Percentiles rank a stretch among this genome's conserved stretches.
phyloP scores from a whole-genome alignment of 495 filamentous ascomycete species.

The Pseudoneurospora amorphoporcata region DNA sequence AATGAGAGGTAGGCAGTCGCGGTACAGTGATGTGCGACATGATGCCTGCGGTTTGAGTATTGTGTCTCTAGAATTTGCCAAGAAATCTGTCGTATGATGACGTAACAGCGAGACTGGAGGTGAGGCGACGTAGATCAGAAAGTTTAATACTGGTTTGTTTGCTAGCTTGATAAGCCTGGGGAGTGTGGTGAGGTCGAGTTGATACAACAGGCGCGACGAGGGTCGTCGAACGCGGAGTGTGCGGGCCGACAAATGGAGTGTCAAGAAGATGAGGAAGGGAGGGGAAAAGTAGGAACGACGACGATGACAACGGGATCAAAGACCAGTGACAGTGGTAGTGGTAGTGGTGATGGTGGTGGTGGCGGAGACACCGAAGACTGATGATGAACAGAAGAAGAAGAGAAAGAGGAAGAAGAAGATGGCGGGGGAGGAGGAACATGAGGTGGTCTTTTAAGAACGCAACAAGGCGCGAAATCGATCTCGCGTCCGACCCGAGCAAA shows the following conservation, averaged over 20 bases:
- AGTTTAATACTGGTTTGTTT: not conserved
- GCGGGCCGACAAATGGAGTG: not conserved
- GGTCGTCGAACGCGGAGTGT: not conserved
- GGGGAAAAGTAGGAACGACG: not conserved
- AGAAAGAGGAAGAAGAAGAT: not conserved
- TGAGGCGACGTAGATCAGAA: not conserved
- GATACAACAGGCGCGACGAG: not conserved
- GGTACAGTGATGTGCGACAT: not conserved
- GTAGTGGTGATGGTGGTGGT: not conserved
- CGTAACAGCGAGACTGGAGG: not conserved
- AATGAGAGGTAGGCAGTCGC: not conserved
- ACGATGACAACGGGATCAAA: not conserved
- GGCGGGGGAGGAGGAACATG: not conserved
- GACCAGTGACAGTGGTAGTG: not conserved
- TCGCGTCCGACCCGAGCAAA: not conserved
- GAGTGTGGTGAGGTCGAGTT: not conserved
- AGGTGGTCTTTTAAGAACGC: not conserved
- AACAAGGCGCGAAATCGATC: not conserved
- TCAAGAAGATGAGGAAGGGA: not conserved
- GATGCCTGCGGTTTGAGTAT: not conserved
- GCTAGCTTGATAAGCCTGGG: not conserved
- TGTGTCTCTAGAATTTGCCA: not conserved
- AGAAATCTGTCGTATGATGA: not conserved
- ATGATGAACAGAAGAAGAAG: not conserved
- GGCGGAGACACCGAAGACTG: not conserved